Percentiles rank a stretch among this genome's conserved stretches.
These are phyloP conservation scores for Kitagawia praeruptora DNA, from an alignment of 129 eudicot species.

Conservation along the genomic window DNA sequence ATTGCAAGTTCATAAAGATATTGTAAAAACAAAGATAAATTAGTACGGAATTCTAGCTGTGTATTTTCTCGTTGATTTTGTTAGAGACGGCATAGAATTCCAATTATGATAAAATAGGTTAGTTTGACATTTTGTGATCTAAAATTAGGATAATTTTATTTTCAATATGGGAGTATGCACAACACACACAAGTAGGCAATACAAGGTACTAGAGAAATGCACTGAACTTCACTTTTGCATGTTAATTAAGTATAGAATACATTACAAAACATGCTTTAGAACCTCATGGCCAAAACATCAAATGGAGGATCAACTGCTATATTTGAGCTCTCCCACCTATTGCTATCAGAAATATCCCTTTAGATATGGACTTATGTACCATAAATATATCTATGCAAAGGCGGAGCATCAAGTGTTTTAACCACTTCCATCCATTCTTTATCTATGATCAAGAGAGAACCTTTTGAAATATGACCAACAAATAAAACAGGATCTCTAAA, in stretches of 20 bases:
- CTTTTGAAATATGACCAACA: slow-evolving; percentile 67
- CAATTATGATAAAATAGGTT: neutral
- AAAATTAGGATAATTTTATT: neutral
- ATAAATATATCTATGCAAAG: slow-evolving; percentile 74
- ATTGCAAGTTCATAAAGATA: neutral
- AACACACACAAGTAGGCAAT: neutral
- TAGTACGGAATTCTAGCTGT: neutral
- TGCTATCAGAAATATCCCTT: slow-evolving; percentile 11
- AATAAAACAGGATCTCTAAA: slow-evolving; percentile 80
- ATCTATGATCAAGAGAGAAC: slow-evolving; percentile 56
- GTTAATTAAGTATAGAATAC: neutral
- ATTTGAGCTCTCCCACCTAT: slow-evolving; percentile 31
- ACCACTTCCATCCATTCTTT: slow-evolving; percentile 77
- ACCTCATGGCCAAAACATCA: slow-evolving; percentile 10
- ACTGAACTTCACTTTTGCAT: neutral
- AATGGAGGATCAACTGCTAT: slow-evolving; percentile 18
- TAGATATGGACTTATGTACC: slow-evolving; percentile 46
- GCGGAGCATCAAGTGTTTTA: slow-evolving; percentile 52
- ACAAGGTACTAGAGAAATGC: neutral
- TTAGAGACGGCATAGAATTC: neutral
- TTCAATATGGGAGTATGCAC: neutral
- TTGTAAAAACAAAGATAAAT: neutral
- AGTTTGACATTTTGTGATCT: neutral
- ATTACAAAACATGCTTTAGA: slow-evolving; percentile 31
- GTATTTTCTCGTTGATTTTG: neutral